Evolutionary conservation across 148 eudicot species (phyloP).

Genomic region (Silene latifolia): DNA sequence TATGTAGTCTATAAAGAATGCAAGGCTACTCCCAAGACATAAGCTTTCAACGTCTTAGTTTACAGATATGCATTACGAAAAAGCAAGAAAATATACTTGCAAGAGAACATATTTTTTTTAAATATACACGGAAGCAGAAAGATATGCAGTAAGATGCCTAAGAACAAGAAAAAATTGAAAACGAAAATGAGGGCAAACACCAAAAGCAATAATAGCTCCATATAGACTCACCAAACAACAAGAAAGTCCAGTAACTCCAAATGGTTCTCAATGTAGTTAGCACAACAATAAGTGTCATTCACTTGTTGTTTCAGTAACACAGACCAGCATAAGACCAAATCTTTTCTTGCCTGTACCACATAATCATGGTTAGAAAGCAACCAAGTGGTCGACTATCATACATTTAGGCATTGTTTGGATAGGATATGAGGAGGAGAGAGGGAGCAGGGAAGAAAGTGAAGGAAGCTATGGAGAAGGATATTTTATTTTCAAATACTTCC

Average conservation of each 20-base stretch:
- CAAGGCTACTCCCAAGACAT: too few species aligned
- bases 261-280: constrained; percentile 81
- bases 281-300: constrained; percentile 58
- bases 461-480: too few species aligned
- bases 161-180: not conserved
- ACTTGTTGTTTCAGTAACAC: constrained; percentile 79
- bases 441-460: too few species aligned
- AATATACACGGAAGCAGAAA: constrained; percentile 1
- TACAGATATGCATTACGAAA: too few species aligned
- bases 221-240: constrained; percentile 69
- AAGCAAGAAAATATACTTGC: too few species aligned
- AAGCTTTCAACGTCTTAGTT: too few species aligned
- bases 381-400: not conserved
- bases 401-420: too few species aligned
- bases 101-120: too few species aligned
- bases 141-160: constrained; percentile 15
- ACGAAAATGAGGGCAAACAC: not conserved
- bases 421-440: too few species aligned
- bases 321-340: constrained; percentile 86
- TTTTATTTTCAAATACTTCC: too few species aligned
- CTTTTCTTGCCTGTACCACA: constrained; percentile 76
- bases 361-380: constrained; percentile 8
- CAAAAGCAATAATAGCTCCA: not conserved
- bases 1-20: too few species aligned
- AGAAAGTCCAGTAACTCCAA: constrained; percentile 83